phyloP scores from a whole-genome alignment of 2,329 filamentous ascomycete genomes.

The Hortaea sp. region DNA sequence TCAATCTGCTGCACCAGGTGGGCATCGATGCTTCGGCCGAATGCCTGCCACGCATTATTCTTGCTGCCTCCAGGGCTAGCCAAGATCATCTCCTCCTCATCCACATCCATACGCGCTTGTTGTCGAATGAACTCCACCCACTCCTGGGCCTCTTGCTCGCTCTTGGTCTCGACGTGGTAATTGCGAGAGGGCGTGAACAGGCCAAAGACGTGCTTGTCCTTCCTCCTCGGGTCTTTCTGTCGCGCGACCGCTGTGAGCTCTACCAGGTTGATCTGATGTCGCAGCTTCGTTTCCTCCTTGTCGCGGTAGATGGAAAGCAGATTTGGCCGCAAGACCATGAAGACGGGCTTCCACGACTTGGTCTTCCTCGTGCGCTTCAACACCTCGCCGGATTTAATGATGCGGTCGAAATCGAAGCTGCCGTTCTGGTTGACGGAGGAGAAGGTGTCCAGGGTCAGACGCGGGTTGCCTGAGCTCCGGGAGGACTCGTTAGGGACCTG shows the following conservation, averaged over 20 bases:
- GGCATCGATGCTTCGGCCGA: conserved; percentile 26
- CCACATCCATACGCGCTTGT: conserved; percentile 76
- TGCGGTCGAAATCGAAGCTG: conserved; percentile 89
- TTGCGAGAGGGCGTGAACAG: conserved; percentile 86
- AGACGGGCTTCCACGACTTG: conserved; percentile 87
- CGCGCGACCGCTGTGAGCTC: conserved; percentile 86
- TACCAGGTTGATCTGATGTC: conserved; percentile 75
- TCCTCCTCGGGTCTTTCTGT: conserved; percentile 81
- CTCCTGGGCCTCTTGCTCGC: conserved; percentile 63
- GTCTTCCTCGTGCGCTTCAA: conserved; percentile 88
- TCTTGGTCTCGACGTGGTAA: conserved; percentile 75
- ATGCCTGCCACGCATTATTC: conserved; percentile 33
- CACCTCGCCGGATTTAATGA: conserved; percentile 80
- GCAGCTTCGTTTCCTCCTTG: conserved; percentile 77
- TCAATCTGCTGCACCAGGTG: conserved; percentile 11
- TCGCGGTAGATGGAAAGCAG: conserved; percentile 89
- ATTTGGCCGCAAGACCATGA: conserved; percentile 82
- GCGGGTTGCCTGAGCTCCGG: conserved; percentile 3
- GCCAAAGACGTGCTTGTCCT: conserved; percentile 78
- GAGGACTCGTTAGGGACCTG: conserved; percentile 6
- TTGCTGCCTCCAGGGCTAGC: conserved; percentile 52
- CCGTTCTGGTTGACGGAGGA: conserved; percentile 90
- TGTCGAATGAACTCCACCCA: conserved; percentile 77
- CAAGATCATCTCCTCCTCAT: conserved; percentile 73
- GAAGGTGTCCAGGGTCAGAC: conserved; percentile 51